Evolutionary conservation across 2,329 filamentous ascomycete genomes (phyloP), one percentile per base, ranked within the genome.

Genomic region (Ceratocystis huliohia): DNA sequence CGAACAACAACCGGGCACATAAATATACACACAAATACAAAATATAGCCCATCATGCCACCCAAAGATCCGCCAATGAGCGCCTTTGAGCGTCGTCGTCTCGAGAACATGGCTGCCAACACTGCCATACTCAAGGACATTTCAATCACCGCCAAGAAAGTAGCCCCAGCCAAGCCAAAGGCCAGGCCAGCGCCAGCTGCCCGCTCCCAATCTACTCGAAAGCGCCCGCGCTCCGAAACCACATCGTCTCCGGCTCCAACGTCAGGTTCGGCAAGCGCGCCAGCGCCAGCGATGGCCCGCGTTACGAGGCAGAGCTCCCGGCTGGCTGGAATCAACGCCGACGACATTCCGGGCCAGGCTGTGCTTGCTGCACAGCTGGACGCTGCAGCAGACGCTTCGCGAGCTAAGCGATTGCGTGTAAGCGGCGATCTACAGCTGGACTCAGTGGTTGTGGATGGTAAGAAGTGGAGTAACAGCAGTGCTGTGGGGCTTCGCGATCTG

Each of bases 51-150:
- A 2, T 3, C 48, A 84, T 85, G 81, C 74, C 81, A 17, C 77
- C 75, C 25, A 76, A 79, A 50, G 75, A 75, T 15, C 72, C 71
- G 74, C 77, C 37, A 45, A 78, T 95, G 71, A 95, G 89, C 75
- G 89, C 91, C 48, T 96, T 96, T 75, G 92, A 96, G 79, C 86
- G 87, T 71, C 86, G 89, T 70, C 83, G 92, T 0, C 83, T 90
- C 17, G 90, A 91, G 68, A 96, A 96, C 70, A 95, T 96, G 50
- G 89, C 87, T 0, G 86, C 89, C 65, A 94, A 95, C 71, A 88
- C 93, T 75, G 89, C 87, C 0, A 73, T 96, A 0, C 76, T 96
- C 0, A 88, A 88, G 68, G 88, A 91, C 68, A 82, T 96, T 0
- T 87, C 88, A 1, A 84, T 84, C 1, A 82, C 88, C 0, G 85